phyloP scores from a whole-genome alignment of 2,329 filamentous ascomycete species.

The Fusarium brachygibbosum region DNA sequence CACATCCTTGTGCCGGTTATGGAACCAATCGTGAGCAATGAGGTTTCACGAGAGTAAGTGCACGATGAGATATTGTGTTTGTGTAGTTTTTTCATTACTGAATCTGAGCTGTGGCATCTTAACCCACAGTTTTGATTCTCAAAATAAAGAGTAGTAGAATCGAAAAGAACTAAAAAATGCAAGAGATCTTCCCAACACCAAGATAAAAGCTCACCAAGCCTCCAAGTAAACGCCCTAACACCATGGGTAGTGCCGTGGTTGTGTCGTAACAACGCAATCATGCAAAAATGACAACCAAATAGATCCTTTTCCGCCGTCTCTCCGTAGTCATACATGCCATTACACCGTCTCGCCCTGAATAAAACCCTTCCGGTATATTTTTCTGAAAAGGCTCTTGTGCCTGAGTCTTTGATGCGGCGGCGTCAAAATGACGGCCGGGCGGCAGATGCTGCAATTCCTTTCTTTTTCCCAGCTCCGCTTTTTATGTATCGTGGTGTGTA shows the following conservation, averaged over 20 bases:
- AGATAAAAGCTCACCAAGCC: background rate
- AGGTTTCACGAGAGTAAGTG: background rate
- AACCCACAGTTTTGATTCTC: constrained; percentile 8
- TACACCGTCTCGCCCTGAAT: constrained; percentile 24
- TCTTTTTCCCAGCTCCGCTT: constrained; percentile 32
- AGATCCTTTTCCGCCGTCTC: constrained; percentile 21
- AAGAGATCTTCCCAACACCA: constrained; percentile 17
- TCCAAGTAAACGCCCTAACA: constrained; percentile 25
- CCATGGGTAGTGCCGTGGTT: constrained; percentile 17
- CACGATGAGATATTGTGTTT: constrained; percentile 14
- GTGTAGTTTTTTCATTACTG: constrained; percentile 17
- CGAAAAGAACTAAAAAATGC: constrained; percentile 1
- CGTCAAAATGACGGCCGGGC: constrained; percentile 14
- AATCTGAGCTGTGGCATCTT: background rate
- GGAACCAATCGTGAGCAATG: background rate
- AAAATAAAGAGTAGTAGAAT: constrained; percentile 12
- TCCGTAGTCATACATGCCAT: constrained; percentile 40
- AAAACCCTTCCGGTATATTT: constrained; percentile 9
- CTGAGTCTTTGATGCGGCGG: constrained; percentile 18
- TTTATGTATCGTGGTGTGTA: constrained; percentile 35
- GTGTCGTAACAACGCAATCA: constrained; percentile 35
- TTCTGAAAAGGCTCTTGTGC: constrained; percentile 25
- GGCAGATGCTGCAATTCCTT: constrained; percentile 26
- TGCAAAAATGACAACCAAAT: constrained; percentile 28
- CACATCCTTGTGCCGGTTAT: constrained; percentile 1